A percentile compares a stretch with the other conserved stretches of the same genome.
These are phyloP conservation scores for Reticulascus tulasneorum DNA, from an alignment of 2,329 filamentous ascomycete genomes.

Conservation along the genomic window DNA sequence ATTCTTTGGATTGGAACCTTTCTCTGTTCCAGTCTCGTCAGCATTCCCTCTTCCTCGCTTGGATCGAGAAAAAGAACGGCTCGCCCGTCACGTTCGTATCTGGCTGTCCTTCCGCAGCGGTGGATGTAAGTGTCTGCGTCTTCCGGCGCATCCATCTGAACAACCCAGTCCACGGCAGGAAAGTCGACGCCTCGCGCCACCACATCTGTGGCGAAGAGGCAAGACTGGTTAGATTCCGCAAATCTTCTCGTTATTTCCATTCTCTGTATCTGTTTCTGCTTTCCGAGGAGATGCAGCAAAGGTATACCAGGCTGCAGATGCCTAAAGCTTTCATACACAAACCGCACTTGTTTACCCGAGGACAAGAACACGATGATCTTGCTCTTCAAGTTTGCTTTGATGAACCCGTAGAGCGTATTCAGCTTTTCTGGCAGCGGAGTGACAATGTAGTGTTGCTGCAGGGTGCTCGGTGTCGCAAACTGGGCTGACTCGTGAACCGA, in stretches of 20 bases:
- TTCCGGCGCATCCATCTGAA: conserved; percentile 97
- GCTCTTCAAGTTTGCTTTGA: conserved; percentile 83
- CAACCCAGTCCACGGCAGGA: conserved; percentile 94
- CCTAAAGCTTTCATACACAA: conserved; percentile 89
- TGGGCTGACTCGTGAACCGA: conserved; percentile 92
- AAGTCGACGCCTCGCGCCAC: conserved; percentile 94
- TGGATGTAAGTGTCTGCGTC: conserved; percentile 98
- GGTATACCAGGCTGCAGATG: conserved; percentile 93
- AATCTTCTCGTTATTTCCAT: conserved; percentile 86
- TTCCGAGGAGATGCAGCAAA: conserved; percentile 85
- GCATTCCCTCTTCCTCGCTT: conserved; percentile 88
- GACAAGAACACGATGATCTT: conserved; percentile 96
- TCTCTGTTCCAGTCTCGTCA: conserved; percentile 78
- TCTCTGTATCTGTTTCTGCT: conserved; percentile 86
- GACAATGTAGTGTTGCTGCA: conserved; percentile 89
- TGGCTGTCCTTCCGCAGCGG: conserved; percentile 88
- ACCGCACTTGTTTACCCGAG: conserved; percentile 93
- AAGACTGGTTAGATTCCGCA: conserved; percentile 73
- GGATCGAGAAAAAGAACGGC: conserved; percentile 91
- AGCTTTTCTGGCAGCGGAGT: conserved; percentile 85
- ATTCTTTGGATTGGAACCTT: conserved; percentile 86
- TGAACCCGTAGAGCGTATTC: conserved; percentile 88
- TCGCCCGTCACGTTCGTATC: conserved; percentile 81
- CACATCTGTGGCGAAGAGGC: conserved; percentile 92
- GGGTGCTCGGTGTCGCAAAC: conserved; percentile 75